Evolutionary conservation across 306 rosid species (phyloP).

Genomic region (Cucumis melo): DNA sequence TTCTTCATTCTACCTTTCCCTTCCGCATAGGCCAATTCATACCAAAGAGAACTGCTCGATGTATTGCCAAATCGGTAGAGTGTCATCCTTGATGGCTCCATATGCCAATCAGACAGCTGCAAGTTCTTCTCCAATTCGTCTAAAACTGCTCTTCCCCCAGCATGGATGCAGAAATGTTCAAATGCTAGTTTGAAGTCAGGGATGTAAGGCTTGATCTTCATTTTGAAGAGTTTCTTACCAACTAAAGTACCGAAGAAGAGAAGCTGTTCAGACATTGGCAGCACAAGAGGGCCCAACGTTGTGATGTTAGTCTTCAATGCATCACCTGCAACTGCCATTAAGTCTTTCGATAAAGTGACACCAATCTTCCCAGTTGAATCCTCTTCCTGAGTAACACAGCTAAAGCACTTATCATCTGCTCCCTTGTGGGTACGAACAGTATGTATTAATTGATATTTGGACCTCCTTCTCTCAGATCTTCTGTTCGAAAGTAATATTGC

Average conservation of each 20-base stretch:
- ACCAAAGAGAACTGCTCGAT: constrained; percentile 89
- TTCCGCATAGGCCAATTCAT: constrained; percentile 77
- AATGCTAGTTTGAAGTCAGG: constrained; percentile 87
- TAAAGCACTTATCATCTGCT: constrained; percentile 73
- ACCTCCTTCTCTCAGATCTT: constrained; percentile 61
- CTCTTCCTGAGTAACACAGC: constrained; percentile 86
- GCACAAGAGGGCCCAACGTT: constrained; percentile 75
- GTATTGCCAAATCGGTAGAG: constrained; percentile 82
- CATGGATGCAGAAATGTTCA: constrained; percentile 87
- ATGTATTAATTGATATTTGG: constrained; percentile 54
- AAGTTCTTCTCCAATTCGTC: constrained; percentile 86
- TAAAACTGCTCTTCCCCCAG: constrained; percentile 86
- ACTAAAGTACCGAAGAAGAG: constrained; percentile 64
- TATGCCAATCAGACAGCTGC: constrained; percentile 83
- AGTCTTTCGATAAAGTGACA: constrained; percentile 77
- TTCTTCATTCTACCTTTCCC: constrained; percentile 77
- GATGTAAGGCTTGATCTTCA: constrained; percentile 84
- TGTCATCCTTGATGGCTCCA: constrained; percentile 98
- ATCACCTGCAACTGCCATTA: constrained; percentile 90
- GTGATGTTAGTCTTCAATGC: constrained; percentile 85
- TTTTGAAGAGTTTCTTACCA: constrained; percentile 58
- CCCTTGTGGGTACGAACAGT: constrained; percentile 84
- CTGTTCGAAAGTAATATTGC: constrained; percentile 69
- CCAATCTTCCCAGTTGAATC: constrained; percentile 59
- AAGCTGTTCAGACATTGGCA: constrained; percentile 81